Conservation (phyloP, 2,329 filamentous ascomycete species). For the Arthrinium puccinioides region DNA sequence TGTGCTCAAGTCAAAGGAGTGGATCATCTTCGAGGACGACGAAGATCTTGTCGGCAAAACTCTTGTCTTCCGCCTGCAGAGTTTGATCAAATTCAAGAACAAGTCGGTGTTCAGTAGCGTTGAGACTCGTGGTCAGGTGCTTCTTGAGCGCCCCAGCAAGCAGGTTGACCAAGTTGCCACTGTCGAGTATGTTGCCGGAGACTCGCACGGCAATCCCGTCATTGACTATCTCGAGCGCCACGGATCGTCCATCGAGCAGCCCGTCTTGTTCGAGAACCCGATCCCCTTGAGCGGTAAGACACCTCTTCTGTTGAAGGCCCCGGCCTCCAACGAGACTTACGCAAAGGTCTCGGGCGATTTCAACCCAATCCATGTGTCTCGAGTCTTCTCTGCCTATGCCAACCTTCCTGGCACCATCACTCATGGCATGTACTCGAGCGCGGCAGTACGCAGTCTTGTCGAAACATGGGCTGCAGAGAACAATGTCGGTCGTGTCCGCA, state of each 20-base stretch:
- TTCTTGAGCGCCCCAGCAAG: conserved; percentile 92
- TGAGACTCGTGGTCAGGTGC: conserved; percentile 84
- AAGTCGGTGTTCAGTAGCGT: conserved; percentile 85
- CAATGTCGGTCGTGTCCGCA: conserved; percentile 92
- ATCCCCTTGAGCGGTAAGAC: conserved; percentile 93
- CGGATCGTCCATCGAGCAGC: conserved; percentile 89
- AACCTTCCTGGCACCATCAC: conserved; percentile 95
- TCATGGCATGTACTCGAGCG: conserved; percentile 98
- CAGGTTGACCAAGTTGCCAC: conserved; percentile 97
- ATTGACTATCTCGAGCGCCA: conserved; percentile 92
- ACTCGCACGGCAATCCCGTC: conserved; percentile 92
- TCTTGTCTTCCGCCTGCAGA: conserved; percentile 91
- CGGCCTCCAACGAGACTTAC: conserved; percentile 95
- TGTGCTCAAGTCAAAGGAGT: conserved; percentile 91
- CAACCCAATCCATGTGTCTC: conserved; percentile 97
- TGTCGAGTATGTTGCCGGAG: conserved; percentile 87
- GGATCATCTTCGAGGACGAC: conserved; percentile 77
- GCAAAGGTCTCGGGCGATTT: conserved; percentile 96
- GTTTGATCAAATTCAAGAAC: conserved; percentile 89
- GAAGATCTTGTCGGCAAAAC: conserved; percentile 90
- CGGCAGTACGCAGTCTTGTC: conserved; percentile 87
- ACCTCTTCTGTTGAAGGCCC: conserved; percentile 80
- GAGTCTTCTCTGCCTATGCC: conserved; percentile 92
- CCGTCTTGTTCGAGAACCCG: conserved; percentile 92
- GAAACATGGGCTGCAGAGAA: conserved; percentile 99